phyloP scores from a whole-genome alignment of 257 asterid species.

The Solanum appendiculatum region DNA sequence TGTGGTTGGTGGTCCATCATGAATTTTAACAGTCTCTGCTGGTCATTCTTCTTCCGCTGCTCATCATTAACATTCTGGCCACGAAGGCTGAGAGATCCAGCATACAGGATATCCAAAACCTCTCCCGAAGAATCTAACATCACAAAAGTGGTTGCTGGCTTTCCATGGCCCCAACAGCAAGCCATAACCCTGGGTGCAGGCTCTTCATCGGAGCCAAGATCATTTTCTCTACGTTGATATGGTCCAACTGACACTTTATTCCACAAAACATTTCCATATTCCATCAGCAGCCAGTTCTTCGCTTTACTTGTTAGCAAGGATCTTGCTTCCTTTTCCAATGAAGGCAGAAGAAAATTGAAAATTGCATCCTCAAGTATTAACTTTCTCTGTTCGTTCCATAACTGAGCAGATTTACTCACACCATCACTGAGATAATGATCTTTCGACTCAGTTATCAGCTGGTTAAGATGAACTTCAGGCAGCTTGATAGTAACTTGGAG shows the following conservation, averaged over 20 bases:
- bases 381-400: constrained; percentile 97
- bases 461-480: constrained; percentile 57
- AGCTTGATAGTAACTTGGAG: constrained; percentile 75
- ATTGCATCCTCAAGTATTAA: constrained; percentile 78
- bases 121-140: constrained; percentile 98
- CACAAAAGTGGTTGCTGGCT: constrained; percentile 92
- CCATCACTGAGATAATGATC: constrained; percentile 91
- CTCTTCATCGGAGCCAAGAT: constrained; percentile 67
- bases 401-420: constrained; percentile 95
- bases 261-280: constrained; percentile 83
- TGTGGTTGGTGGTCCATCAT: constrained; percentile 98
- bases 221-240: constrained; percentile 76
- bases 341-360: constrained; percentile 61
- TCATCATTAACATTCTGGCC: constrained; percentile 83
- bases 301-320: constrained; percentile 65
- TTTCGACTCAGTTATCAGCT: constrained; percentile 62
- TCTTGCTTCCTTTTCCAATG: constrained; percentile 94
- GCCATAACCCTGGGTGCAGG: constrained; percentile 95
- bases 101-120: constrained; percentile 76
- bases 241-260: constrained; percentile 85
- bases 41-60: constrained; percentile 90
- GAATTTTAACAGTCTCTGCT: constrained; percentile 87
- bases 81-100: constrained; percentile 78
- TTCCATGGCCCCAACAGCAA: constrained; percentile 99
- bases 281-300: constrained; percentile 63